phyloP scores from a whole-genome alignment of 257 asterid genomes.

The Solanum tarijense region DNA sequence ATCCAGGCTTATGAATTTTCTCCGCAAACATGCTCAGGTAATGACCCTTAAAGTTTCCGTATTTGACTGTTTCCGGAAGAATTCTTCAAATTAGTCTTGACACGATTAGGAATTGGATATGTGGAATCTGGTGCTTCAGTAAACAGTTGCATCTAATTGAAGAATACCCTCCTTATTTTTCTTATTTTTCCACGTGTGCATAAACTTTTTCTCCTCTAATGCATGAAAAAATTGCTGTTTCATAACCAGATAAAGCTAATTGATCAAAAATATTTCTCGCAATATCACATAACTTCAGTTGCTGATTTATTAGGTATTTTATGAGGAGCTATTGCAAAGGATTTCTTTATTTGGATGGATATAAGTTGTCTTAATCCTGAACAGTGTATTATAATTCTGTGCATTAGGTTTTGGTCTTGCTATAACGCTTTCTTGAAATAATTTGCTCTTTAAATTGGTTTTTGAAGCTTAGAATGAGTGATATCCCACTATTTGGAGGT shows the following conservation, averaged over 20 bases:
- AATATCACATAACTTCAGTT: neutral
- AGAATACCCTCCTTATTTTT: neutral
- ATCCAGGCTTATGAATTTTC: constrained; percentile 45
- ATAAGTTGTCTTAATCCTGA: neutral
- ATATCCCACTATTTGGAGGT: neutral
- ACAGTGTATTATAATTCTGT: neutral
- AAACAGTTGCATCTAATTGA: neutral
- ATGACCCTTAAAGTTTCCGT: neutral
- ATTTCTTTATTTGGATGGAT: neutral
- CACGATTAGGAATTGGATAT: neutral
- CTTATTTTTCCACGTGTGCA: neutral
- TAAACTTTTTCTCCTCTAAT: neutral
- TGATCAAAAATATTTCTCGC: neutral
- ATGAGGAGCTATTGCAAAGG: neutral
- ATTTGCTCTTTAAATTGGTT: neutral
- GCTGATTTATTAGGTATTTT: neutral
- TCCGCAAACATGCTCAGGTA: constrained; percentile 52
- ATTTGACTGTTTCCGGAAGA: neutral
- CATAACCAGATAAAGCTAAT: neutral
- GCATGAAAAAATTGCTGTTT: neutral
- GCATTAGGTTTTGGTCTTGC: neutral
- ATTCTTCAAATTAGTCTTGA: neutral
- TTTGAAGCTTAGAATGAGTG: neutral
- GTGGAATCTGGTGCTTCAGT: neutral
- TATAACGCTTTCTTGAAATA: neutral